Evolutionary conservation across 2,329 filamentous ascomycete species (phyloP), one percentile per base, ranked within the genome.

Genomic region (Trichophyton simii): DNA sequence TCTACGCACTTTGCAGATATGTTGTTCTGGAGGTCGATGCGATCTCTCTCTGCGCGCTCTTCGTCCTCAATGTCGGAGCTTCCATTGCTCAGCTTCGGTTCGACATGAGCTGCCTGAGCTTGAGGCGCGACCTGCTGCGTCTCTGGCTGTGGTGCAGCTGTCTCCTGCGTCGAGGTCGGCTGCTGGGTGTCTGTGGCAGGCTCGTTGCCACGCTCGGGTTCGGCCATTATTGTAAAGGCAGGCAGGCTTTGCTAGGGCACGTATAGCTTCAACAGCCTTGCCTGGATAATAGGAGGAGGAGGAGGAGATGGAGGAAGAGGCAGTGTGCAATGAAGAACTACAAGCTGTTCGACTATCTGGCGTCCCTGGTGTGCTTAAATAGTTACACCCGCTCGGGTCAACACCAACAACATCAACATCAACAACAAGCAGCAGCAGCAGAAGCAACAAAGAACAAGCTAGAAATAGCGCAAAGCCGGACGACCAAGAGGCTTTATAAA

Each of bases 21-120:
- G 59, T 71, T 71, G 52, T 67, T 65, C 63, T 70, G 68, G 60
- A 71, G 58, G 57, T 70, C 65, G 54, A 70, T 64, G 44, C 62
- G 65, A 55, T 71, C 69, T 15, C 42, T 41, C 18, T 66, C 61
- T n/a, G 62, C 67, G 25, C 66, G 67, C 46, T 70, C 69, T n/a
- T 63, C 64, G 25, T 61, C 42, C 65, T 58, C 22, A 11, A 25
- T 4, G 8, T 52, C 58, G 1, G 52, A 36, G 52, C 52, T 55
- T 18, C 31, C 52, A 55, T 34, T 55, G 52, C 57, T 36, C n/a
- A 15, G 3, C 28, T 55, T 55, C 18, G 52, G 52, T 9, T 55
- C 52, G 9, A 31, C 52, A 13, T 34, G 15, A 20, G 28, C 52
- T 55, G 13, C 3, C 34, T 38, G 34, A 38, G 9, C 11, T 13